Evolutionary conservation across 2,329 filamentous ascomycete species (phyloP).

Genomic region (Apiospora phragmitis): DNA sequence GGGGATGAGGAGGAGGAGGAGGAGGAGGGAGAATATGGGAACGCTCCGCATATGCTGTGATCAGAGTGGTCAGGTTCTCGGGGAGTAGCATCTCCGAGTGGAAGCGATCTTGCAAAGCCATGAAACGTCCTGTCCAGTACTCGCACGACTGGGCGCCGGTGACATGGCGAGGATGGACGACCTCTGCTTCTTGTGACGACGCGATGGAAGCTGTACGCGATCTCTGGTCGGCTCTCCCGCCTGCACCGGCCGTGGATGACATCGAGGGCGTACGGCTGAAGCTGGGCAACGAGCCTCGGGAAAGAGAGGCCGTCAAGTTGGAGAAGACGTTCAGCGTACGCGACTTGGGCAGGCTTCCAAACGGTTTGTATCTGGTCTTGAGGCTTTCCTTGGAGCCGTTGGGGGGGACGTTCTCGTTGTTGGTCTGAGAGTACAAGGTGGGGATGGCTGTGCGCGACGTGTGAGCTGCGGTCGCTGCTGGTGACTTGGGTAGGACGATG

Average conservation of each 20-base stretch:
- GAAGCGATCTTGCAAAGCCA: conserved; percentile 56
- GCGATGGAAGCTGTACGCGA: not conserved
- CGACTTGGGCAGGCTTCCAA: conserved; percentile 41
- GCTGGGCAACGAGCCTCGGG: conserved; percentile 31
- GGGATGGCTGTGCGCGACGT: conserved; percentile 10
- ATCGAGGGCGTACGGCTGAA: conserved; percentile 41
- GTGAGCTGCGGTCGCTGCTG: not conserved
- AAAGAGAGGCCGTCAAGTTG: conserved; percentile 46
- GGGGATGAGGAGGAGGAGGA: too few species aligned
- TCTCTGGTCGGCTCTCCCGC: conserved; percentile 1
- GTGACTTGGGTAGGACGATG: not conserved
- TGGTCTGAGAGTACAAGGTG: conserved; percentile 4
- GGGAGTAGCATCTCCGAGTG: conserved; percentile 41
- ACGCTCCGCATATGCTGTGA: conserved; percentile 23
- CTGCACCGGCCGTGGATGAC: conserved; percentile 19
- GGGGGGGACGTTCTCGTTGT: conserved; percentile 29
- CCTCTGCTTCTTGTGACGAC: not conserved
- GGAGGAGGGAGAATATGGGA: conserved; percentile 10
- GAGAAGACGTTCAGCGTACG: conserved; percentile 46
- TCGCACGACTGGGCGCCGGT: conserved; percentile 44
- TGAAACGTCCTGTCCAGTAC: conserved; percentile 66
- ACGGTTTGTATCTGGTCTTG: conserved; percentile 15
- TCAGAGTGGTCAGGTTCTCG: conserved; percentile 25
- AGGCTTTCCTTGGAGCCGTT: conserved; percentile 14
- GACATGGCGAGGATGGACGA: conserved; percentile 32